Base-by-base conservation (phyloP, 805 yeast genomes). In the Scheffersomyces ergatensis region DNA sequence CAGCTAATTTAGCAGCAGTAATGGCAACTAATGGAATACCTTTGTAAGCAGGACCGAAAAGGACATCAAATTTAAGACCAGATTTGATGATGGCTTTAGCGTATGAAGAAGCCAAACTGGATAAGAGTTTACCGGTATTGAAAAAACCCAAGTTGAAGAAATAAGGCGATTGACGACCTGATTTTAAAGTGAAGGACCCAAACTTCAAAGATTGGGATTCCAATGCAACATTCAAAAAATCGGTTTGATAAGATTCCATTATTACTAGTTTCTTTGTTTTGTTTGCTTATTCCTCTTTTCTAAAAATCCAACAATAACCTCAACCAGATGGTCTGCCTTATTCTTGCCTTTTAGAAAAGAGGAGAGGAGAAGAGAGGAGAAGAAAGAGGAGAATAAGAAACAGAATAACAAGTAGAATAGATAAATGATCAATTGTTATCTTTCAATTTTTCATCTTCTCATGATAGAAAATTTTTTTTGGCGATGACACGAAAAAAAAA, bases 41-140 rank as follows among this genome's bases (percentile, higher is more conserved):
- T 69, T 93, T 93, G 68, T 92, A 92, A 21, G 99, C 99, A 9
- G 99, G 99, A 6, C 99, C 99, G 58, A 92, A 92, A 40, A 92
- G 70, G 33, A 93, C 82, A 56, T 92, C 98, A 54, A 92, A 90
- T 60, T 89, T 83, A 37, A 92, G 57, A 5, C 85, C 92, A 0
- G 92, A 77, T 36, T 77, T 81, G 51, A 90, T 82, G 50, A 92
- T 92, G 21, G 96, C 85, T 43, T 78, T 76, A 23, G 99, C 98
- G 58, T 90, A 93, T 5, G 96, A 85, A 5, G 83, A 77, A 16
- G 96, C 97, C 52, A 92, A 72, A 31, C 82, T 79, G n/a, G 88
- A 79, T 45, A 92, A 72, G 43, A 85, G 75, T 49, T 77, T 77
- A 29, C 96, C 97, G 6, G 89, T 80, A 65, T 78, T 78, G 77